A percentile compares a stretch with the other conserved stretches of the same genome.
phyloP scores from a whole-genome alignment of 495 filamentous ascomycete genomes.

The Podospora australis region DNA sequence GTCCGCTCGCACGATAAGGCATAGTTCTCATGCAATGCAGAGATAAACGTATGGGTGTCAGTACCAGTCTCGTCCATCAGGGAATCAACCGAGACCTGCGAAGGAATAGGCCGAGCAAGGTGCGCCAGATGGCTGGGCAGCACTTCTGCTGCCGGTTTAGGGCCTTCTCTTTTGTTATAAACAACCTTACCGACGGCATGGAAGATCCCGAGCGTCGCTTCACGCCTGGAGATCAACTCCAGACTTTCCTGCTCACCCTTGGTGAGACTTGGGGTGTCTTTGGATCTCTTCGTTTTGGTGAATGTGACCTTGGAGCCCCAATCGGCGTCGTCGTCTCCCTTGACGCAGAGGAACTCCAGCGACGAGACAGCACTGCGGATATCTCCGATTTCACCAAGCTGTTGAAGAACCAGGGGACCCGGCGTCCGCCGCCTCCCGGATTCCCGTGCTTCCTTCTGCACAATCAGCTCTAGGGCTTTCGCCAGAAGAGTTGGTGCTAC shows the following conservation, averaged over 20 bases:
- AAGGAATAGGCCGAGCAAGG: constrained; percentile 54
- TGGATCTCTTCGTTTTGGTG: constrained; percentile 53
- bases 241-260: constrained; percentile 66
- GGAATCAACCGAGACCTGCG: constrained; percentile 64
- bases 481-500: constrained; percentile 81
- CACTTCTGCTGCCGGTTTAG: constrained; percentile 34
- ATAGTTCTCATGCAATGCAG: constrained; percentile 94
- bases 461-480: constrained; percentile 71
- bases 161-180: constrained; percentile 76
- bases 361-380: constrained; percentile 84
- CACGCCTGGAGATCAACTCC: constrained; percentile 71
- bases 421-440: constrained; percentile 62
- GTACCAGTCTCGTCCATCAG: constrained; percentile 86
- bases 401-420: constrained; percentile 64
- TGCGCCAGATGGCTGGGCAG: constrained; percentile 58
- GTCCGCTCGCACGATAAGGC: constrained; percentile 67
- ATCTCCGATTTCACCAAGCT: constrained; percentile 76
- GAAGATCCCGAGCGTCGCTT: constrained; percentile 84
- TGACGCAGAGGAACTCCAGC: constrained; percentile 82
- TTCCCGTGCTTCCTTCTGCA: constrained; percentile 71
- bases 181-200: constrained; percentile 93
- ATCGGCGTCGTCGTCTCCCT: constrained; percentile 56
- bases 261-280: constrained; percentile 53
- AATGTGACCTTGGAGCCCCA: constrained; percentile 64
- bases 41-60: constrained; percentile 80